A percentile compares a stretch with the other conserved stretches of the same genome.
These are phyloP conservation scores for Carex scoparia DNA, from an alignment of 176 grass and related monocot genomes.

Conservation along the genomic window DNA sequence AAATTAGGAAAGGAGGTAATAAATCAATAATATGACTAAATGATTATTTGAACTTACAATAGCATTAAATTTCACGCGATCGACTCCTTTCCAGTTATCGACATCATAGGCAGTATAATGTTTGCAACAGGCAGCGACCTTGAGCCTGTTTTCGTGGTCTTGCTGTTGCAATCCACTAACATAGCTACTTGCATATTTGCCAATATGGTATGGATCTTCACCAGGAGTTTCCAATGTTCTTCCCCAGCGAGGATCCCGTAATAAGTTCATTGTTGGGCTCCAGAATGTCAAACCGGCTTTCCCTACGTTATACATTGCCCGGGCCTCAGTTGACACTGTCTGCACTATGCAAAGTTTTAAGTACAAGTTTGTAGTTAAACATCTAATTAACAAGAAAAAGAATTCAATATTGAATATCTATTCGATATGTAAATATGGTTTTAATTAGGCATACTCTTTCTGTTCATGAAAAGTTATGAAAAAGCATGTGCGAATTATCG, in stretches of 20 bases:
- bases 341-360: neutral
- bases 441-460: neutral
- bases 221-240: slow-evolving; percentile 84
- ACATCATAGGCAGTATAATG: slow-evolving; percentile 94
- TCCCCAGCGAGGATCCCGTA: slow-evolving; percentile 85
- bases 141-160: slow-evolving; percentile 35
- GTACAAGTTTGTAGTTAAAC: neutral
- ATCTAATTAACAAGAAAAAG: neutral
- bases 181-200: slow-evolving; percentile 72
- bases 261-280: slow-evolving; percentile 93
- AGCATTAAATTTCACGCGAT: slow-evolving; percentile 73
- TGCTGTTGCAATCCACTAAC: slow-evolving; percentile 56
- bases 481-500: neutral
- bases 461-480: neutral
- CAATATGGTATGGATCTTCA: slow-evolving; percentile 73
- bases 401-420: neutral
- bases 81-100: slow-evolving; percentile 76
- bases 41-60: slow-evolving; percentile 25
- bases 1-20: neutral
- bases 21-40: neutral
- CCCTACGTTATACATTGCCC: slow-evolving; percentile 96
- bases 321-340: slow-evolving; percentile 75
- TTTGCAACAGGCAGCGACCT: slow-evolving; percentile 92
- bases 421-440: neutral
- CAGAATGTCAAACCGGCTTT: slow-evolving; percentile 80